Percentiles rank a stretch among this genome's conserved stretches.
Conservation (phyloP, 2,329 filamentous ascomycete species). For the Epichloe aotearoae region DNA sequence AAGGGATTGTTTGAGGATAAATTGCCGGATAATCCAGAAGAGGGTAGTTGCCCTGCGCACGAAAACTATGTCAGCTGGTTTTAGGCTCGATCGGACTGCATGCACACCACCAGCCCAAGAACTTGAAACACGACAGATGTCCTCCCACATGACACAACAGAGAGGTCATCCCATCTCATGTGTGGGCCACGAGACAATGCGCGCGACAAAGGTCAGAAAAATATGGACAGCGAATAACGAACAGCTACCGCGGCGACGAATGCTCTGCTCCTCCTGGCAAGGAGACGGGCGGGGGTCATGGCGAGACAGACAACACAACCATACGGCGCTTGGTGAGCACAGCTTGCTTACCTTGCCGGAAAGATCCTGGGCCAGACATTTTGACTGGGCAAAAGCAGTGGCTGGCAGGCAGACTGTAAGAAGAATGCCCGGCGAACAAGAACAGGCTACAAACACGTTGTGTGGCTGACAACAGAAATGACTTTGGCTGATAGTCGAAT, state of each 20-base stretch:
- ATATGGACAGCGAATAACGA: background rate
- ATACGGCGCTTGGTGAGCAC: background rate
- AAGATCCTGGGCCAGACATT: constrained; percentile 8
- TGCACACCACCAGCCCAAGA: background rate
- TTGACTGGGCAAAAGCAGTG: constrained; percentile 2
- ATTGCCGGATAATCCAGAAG: constrained; percentile 43
- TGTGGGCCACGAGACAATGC: constrained; percentile 4
- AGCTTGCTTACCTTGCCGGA: constrained; percentile 8
- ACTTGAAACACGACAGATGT: constrained; percentile 13
- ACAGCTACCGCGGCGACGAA: background rate
- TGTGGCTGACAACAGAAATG: background rate
- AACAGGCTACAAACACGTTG: background rate
- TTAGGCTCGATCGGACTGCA: constrained; percentile 1
- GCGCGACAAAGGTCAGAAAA: background rate
- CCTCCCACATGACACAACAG: constrained; percentile 7
- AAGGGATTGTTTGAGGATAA: constrained; percentile 75
- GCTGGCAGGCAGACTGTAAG: background rate
- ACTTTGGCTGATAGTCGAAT: background rate
- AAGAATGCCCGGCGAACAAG: background rate
- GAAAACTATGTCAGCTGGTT: constrained; percentile 4
- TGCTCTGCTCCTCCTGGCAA: background rate
- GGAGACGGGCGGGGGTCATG: background rate
- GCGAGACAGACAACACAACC: background rate
- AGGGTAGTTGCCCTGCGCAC: constrained; percentile 10
- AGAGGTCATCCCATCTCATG: background rate